These are phyloP conservation scores for Fusarium anthophilum DNA, from an alignment of 2,329 filamentous ascomycete genomes.

Conservation along the genomic window DNA sequence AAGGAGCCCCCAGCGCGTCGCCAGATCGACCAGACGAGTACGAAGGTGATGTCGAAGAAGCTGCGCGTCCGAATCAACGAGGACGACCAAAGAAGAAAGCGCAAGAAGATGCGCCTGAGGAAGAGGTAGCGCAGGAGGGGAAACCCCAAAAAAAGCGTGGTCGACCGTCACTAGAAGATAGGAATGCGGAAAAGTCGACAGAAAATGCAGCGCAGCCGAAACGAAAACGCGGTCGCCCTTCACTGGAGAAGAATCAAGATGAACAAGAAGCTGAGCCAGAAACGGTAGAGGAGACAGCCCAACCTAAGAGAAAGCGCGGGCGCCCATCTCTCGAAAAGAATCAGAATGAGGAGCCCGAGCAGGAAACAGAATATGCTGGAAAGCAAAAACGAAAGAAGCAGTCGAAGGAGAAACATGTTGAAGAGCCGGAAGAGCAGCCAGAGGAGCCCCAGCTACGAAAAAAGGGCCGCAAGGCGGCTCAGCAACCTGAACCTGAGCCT, in stretches of 20 bases:
- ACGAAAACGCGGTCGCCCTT: slow-evolving; percentile 50
- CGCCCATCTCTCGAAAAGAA: slow-evolving; percentile 43
- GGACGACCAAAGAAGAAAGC: slow-evolving; percentile 26
- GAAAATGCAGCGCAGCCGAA: slow-evolving; percentile 43
- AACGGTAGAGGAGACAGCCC: slow-evolving; percentile 23
- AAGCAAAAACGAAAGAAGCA: slow-evolving; percentile 29
- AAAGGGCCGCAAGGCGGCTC: slow-evolving; percentile 11
- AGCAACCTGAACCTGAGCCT: slow-evolving; percentile 18
- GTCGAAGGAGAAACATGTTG: slow-evolving; percentile 13
- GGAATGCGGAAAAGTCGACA: slow-evolving; percentile 5
- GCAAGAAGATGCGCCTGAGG: slow-evolving; percentile 7
- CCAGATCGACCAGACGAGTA: slow-evolving; percentile 36
- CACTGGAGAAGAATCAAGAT: slow-evolving; percentile 32
- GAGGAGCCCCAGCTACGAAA: slow-evolving; percentile 19
- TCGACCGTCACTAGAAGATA: slow-evolving; percentile 38
- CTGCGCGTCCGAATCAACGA: slow-evolving; percentile 33
- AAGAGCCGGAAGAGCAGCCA: slow-evolving; percentile 11
- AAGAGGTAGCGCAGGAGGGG: slow-evolving; percentile 10
- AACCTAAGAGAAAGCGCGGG: slow-evolving; percentile 51
- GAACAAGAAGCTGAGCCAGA: neutral
- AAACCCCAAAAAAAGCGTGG: slow-evolving; percentile 42
- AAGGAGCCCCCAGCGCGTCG: slow-evolving; percentile 42
- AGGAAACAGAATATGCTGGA: slow-evolving; percentile 9
- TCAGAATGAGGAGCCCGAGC: neutral
- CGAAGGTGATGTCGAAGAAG: slow-evolving; percentile 41